phyloP scores from a whole-genome alignment of 108 stramenopile genomes.

The Nannochloropsis gaditana region DNA sequence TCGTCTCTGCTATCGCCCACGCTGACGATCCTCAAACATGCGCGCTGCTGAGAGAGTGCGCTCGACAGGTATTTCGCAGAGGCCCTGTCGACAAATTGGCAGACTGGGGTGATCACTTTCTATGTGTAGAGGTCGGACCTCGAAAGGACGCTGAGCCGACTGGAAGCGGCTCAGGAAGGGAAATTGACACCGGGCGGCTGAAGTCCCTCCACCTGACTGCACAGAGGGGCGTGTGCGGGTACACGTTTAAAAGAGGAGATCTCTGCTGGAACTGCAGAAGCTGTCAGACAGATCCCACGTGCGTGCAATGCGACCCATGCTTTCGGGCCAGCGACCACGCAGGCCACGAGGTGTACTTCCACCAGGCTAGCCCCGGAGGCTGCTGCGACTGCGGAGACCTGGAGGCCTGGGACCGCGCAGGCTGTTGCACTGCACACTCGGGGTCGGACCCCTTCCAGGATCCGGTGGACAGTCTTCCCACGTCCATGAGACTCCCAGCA shows the following conservation, averaged over 20 bases:
- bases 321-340: slow-evolving; percentile 78
- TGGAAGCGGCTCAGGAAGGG: neutral
- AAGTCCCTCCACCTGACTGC: neutral
- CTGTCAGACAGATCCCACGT: slow-evolving; percentile 89
- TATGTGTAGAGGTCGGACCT: neutral
- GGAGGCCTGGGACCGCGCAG: slow-evolving; percentile 85
- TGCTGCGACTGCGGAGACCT: slow-evolving; percentile 99
- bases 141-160: neutral
- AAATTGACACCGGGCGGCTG: neutral
- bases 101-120: neutral
- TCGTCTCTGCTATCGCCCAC: neutral
- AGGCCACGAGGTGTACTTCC: slow-evolving; percentile 96
- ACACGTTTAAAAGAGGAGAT: slow-evolving; percentile 87
- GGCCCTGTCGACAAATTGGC: neutral
- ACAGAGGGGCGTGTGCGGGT: slow-evolving; percentile 65
- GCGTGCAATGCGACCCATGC: slow-evolving; percentile 91
- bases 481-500: neutral
- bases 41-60: neutral
- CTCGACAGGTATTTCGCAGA: neutral
- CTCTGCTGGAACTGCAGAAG: slow-evolving; percentile 97
- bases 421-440: slow-evolving; percentile 76
- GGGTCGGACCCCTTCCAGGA: slow-evolving; percentile 49
- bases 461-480: neutral
- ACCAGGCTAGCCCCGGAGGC: slow-evolving; percentile 87
- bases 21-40: neutral